Evolutionary conservation across 2,329 filamentous ascomycete species (phyloP).

Genomic region (Stachybotrys elegans): DNA sequence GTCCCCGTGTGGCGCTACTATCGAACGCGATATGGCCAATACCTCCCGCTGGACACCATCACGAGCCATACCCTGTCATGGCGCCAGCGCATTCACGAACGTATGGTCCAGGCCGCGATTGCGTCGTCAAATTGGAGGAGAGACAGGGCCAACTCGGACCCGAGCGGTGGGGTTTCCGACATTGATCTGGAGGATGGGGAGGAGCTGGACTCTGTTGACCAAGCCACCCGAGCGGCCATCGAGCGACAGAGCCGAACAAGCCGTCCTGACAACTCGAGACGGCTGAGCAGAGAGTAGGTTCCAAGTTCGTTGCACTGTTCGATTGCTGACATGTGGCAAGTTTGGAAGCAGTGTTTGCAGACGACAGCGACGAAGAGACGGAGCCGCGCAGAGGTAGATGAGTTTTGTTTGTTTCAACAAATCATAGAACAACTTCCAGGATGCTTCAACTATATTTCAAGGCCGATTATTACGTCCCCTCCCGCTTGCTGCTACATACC

Average conservation of each 20-base stretch:
- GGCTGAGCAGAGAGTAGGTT: slow-evolving; percentile 69
- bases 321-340: slow-evolving; percentile 20
- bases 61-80: slow-evolving; percentile 51
- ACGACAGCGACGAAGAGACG: slow-evolving; percentile 37
- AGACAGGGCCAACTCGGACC: slow-evolving; percentile 37
- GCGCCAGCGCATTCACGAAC: slow-evolving; percentile 40
- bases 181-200: slow-evolving; percentile 62
- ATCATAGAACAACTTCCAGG: not conserved
- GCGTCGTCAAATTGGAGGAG: slow-evolving; percentile 45
- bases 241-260: slow-evolving; percentile 26
- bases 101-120: slow-evolving; percentile 18
- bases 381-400: slow-evolving; percentile 2
- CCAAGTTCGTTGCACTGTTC: not conserved
- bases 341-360: slow-evolving; percentile 53
- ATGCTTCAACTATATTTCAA: not conserved
- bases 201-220: slow-evolving; percentile 58
- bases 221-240: slow-evolving; percentile 37
- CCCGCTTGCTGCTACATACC: not conserved
- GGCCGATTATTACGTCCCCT: not conserved
- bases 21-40: slow-evolving; percentile 66
- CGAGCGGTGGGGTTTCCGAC: slow-evolving; percentile 35
- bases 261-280: slow-evolving; percentile 45
- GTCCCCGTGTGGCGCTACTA: slow-evolving; percentile 67
- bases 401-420: not conserved
- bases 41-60: slow-evolving; percentile 63